Evolutionary conservation across 2,329 filamentous ascomycete genomes (phyloP).

Genomic region (Fusarium succisae): DNA sequence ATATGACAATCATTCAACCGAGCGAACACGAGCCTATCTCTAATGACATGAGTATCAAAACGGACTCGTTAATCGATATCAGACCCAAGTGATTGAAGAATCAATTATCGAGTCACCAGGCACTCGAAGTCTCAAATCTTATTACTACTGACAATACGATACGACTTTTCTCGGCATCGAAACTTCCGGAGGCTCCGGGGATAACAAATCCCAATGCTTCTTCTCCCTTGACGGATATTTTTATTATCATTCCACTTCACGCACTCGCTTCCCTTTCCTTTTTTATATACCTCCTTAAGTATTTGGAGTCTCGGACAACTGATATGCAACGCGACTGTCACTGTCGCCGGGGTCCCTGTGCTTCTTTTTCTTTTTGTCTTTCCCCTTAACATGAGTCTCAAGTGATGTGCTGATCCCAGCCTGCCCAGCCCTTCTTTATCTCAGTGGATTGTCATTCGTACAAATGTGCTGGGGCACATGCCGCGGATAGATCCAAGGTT

Average conservation of each 20-base stretch:
- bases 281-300: background rate
- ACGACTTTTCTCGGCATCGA: background rate
- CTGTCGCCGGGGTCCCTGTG: background rate
- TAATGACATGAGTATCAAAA: background rate
- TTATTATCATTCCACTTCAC: slow-evolving; percentile 3
- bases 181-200: slow-evolving; percentile 11
- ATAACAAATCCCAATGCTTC: background rate
- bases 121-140: slow-evolving; percentile 1
- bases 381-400: background rate
- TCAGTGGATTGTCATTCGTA: slow-evolving; percentile 10
- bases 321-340: background rate
- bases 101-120: background rate
- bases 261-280: slow-evolving; percentile 2
- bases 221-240: slow-evolving; percentile 13
- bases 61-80: background rate
- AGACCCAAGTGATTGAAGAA: background rate
- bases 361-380: background rate
- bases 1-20: background rate
- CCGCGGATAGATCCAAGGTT: slow-evolving; percentile 30
- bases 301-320: background rate
- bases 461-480: slow-evolving; percentile 16
- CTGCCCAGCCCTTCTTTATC: background rate
- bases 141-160: slow-evolving; percentile 10
- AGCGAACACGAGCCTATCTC: background rate
- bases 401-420: slow-evolving; percentile 8